These are phyloP conservation scores for Cetraspora pellucida DNA, from an alignment of 192 early-diverging fungal species.

Conservation along the genomic window DNA sequence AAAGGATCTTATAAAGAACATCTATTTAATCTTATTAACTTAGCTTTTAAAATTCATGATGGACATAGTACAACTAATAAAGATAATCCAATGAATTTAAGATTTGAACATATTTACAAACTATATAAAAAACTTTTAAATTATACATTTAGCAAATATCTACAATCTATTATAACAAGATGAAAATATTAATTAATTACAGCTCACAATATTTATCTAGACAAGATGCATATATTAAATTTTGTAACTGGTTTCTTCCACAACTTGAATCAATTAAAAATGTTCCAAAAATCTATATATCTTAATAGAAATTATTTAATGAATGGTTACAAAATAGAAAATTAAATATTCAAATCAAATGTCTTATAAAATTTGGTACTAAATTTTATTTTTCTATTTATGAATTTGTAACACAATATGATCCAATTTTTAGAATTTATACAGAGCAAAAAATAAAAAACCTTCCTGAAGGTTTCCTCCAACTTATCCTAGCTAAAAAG, in stretches of 20 bases:
- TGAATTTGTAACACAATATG: background rate
- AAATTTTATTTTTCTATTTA: background rate
- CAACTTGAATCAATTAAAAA: too few relatives aligned
- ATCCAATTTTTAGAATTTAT: background rate
- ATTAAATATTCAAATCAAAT: background rate
- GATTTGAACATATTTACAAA: background rate
- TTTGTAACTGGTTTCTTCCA: too few relatives aligned
- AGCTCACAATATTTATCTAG: background rate
- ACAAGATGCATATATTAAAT: too few relatives aligned
- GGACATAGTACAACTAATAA: background rate
- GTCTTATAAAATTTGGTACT: background rate
- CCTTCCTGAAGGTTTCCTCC: too few relatives aligned
- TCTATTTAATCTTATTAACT: constrained; percentile 5
- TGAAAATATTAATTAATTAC: background rate
- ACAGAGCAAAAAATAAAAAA: too few relatives aligned
- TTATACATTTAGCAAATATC: background rate
- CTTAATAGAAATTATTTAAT: background rate
- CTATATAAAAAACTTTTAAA: background rate
- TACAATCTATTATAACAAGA: background rate
- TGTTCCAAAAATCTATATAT: too few relatives aligned
- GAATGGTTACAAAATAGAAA: background rate
- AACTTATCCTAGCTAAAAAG: too few relatives aligned
- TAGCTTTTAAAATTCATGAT: constrained; percentile 10
- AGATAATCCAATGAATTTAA: background rate
- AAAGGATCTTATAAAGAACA: background rate